Evolutionary conservation across 1,284 basidiomycete genomes (phyloP), one percentile per base, ranked within the genome.

Genomic region (Microbotryum saponariae): DNA sequence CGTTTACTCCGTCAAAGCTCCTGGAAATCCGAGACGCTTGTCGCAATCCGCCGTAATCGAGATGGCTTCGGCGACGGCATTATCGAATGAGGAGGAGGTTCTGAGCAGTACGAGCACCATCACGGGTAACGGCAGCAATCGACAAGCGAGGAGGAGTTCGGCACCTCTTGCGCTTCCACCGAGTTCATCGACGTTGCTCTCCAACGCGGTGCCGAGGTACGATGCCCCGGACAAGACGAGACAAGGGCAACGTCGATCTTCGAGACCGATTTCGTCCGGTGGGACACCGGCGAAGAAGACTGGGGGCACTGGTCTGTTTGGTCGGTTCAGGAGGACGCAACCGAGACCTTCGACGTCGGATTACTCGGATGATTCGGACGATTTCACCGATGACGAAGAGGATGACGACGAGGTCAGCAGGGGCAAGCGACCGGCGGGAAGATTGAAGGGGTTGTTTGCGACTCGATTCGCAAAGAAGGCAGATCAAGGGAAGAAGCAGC

Each of bases 311-410:
- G 66, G 64, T 7, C 64, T 68, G 58, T 68, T 68, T 27, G 66
- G 66, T 1, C 59, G 66, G 37, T 68, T 68, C 56, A 62, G 65
- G 54, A 59, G 61, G 45, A 51, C 58, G 23, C 50, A 63, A 14
- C 44, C 31, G 33, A 16, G 25, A 55, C 56, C 21, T 58, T 51
- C 51, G 66, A 68, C 20, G 37, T 42, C 37, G 12, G 37, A 42
- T 16, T 42, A 42, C 37, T 42, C 37, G 37, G 37, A 42, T 42
- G 37, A 42, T 42, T 42, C 37, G 37, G 64, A 63, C 21, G 62
- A 64, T 3, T 52, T 62, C 27, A 55, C 57, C 12, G 60, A 58
- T 50, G 64, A 65, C 45, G 64, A 65, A 12, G 56, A 58, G 33
- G 45, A 48, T 29, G 63, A 31, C 8, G 9, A 62, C 48, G 51